Percentiles rank a stretch among this genome's conserved stretches.
phyloP scores from a whole-genome alignment of 1,284 basidiomycete genomes.

The Hypsizygus ulmarius region DNA sequence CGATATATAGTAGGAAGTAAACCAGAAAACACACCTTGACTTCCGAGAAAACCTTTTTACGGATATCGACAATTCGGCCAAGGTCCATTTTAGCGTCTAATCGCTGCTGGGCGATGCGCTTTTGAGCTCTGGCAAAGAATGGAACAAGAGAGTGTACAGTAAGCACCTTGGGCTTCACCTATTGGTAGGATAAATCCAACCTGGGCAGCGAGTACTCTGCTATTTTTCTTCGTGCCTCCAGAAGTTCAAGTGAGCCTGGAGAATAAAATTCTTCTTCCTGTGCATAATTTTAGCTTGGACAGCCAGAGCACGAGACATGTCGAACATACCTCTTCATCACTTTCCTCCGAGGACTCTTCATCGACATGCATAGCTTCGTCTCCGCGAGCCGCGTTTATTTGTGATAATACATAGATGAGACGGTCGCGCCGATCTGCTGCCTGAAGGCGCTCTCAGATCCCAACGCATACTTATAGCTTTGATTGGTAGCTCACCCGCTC shows the following conservation, averaged over 20 bases:
- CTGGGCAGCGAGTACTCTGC: constrained; percentile 92
- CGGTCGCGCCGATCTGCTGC: constrained; percentile 90
- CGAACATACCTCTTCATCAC: constrained; percentile 70
- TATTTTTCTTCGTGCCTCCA: constrained; percentile 80
- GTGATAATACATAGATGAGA: constrained; percentile 87
- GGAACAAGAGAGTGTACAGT: constrained; percentile 44
- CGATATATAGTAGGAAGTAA: background rate
- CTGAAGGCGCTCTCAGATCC: constrained; percentile 38
- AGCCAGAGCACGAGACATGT: background rate
- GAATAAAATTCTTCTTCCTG: constrained; percentile 96
- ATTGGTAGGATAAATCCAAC: constrained; percentile 67
- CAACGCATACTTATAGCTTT: constrained; percentile 4
- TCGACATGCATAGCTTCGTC: constrained; percentile 72
- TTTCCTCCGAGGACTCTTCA: constrained; percentile 63
- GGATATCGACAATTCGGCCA: constrained; percentile 84
- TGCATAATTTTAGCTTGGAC: constrained; percentile 8
- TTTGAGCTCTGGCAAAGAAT: constrained; percentile 78
- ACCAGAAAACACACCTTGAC: constrained; percentile 67
- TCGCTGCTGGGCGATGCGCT: constrained; percentile 86
- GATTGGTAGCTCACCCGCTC: constrained; percentile 72
- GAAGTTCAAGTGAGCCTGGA: constrained; percentile 82
- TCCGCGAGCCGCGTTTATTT: constrained; percentile 80
- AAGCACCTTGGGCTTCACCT: constrained; percentile 70
- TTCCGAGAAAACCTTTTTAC: constrained; percentile 86
- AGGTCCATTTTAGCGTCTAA: constrained; percentile 87